A percentile compares a stretch with the other conserved stretches of the same genome.
phyloP scores from a whole-genome alignment of 192 early-diverging fungal genomes.

The Backusella circina region DNA sequence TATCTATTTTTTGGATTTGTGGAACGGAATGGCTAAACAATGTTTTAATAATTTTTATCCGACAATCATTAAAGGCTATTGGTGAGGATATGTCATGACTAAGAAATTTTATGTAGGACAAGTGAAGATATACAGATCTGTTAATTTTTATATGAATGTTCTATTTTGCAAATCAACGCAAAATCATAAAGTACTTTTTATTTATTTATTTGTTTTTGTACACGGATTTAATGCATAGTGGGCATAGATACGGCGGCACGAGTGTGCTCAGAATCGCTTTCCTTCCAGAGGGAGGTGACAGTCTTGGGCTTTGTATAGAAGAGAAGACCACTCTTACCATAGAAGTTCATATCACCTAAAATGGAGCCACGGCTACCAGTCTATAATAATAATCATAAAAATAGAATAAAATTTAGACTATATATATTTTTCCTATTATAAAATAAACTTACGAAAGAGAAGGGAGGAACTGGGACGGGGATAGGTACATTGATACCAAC shows the following conservation, averaged over 20 bases:
- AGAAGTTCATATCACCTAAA: slow-evolving; percentile 94
- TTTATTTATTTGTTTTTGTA: neutral
- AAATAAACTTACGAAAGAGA: slow-evolving; percentile 63
- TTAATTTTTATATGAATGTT: neutral
- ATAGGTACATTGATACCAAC: slow-evolving; percentile 89
- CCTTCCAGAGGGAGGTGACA: slow-evolving; percentile 90
- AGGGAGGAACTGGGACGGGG: slow-evolving; percentile 96
- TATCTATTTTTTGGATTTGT: neutral
- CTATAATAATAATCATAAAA: neutral
- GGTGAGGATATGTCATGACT: neutral
- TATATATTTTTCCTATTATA: neutral
- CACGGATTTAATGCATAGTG: slow-evolving; percentile 33
- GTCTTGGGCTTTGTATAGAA: slow-evolving; percentile 97
- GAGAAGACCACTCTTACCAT: slow-evolving; percentile 66
- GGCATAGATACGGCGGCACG: slow-evolving; percentile 88
- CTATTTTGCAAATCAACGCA: neutral
- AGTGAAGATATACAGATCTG: neutral
- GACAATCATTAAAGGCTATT: neutral
- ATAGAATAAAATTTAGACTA: neutral
- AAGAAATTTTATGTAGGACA: neutral
- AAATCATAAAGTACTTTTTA: neutral
- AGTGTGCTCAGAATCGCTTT: slow-evolving; percentile 69
- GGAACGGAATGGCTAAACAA: neutral
- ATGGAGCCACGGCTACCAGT: slow-evolving; percentile 90
- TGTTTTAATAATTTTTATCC: neutral